Base-by-base conservation (phyloP, 345 rosid genomes). In the Raphanus raphanistrum region DNA sequence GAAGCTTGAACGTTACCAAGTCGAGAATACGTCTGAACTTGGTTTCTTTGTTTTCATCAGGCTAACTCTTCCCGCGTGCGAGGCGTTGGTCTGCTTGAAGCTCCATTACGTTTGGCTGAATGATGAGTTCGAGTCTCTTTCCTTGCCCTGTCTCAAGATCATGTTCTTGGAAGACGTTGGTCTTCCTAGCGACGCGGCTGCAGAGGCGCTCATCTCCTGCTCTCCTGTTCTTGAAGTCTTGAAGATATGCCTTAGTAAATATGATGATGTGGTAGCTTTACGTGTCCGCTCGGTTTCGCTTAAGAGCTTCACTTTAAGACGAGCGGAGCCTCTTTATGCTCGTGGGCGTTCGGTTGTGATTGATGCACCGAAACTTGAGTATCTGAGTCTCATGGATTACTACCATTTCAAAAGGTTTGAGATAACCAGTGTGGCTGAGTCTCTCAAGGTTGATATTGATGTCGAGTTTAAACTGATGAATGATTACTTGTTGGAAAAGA, bases 141-240 rank as follows among this genome's bases (percentile, higher is more conserved):
- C 48, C 13, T 61, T 61, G 4, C 68, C 76, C 1, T 72, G 32
- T 16, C 60, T 72, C 31, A 72, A 72, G 68, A 62, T 6, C 15
- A 62, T 72, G 45, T 29, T 15, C 76, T 62, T 72, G 5, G n/a
- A 72, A 10, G 68, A 17, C 8, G 68, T 43, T 61, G 12, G 16
- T 0, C 4, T 72, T 1, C 8, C 68, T 29, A 6, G 12, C 16
- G 4, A 60, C 3, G 43, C 11, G 10, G 62, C 76, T 13, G 76
- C 35, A 63, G 61, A 21, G 33, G 8, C 32, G 0, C 45, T 63
- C 1, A 50, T 73, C 31, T 32, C 70, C 5, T 73, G 10, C 70
- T 63, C 76, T 63, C 70, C 70, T n/a, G 62, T 73, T 63, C 75
- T 71, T 1, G 10, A 27, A 60, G 67, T n/a, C 0, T 28, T 71